phyloP scores from a whole-genome alignment of 2,329 filamentous ascomycete species.

The Monilinia polystroma region DNA sequence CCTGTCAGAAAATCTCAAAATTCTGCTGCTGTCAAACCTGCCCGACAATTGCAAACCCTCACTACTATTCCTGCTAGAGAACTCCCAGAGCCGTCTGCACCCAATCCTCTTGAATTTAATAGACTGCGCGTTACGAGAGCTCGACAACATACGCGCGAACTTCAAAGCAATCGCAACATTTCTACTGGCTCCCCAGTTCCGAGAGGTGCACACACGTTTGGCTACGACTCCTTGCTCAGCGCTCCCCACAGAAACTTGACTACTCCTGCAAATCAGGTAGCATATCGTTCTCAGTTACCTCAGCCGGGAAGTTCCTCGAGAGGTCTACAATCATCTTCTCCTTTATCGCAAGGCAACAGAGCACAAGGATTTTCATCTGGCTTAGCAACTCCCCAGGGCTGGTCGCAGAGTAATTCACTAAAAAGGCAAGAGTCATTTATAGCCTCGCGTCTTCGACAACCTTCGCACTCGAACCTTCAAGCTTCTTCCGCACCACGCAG shows the following conservation, averaged over 20 bases:
- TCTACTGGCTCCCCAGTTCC: constrained; percentile 18
- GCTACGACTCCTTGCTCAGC: not conserved
- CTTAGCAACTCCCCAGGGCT: not conserved
- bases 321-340: not conserved
- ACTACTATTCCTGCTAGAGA: not conserved
- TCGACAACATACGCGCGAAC: not conserved
- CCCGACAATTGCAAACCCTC: not conserved
- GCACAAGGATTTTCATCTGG: not conserved
- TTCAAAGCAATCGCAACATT: constrained; percentile 4
- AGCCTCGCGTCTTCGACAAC: not conserved
- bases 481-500: too few species aligned
- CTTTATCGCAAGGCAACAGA: not conserved
- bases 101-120: not conserved
- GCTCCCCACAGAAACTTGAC: not conserved
- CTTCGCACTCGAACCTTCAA: not conserved
- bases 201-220: not conserved
- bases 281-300: constrained; percentile 1
- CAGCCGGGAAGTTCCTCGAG: not conserved
- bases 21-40: not conserved
- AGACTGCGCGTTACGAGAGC: not conserved
- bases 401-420: not conserved
- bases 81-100: not conserved
- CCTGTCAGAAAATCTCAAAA: not conserved
- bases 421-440: not conserved
- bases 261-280: not conserved